These are phyloP conservation scores for Neurospora tetraspora DNA, from an alignment of 495 filamentous ascomycete genomes.

Conservation along the genomic window DNA sequence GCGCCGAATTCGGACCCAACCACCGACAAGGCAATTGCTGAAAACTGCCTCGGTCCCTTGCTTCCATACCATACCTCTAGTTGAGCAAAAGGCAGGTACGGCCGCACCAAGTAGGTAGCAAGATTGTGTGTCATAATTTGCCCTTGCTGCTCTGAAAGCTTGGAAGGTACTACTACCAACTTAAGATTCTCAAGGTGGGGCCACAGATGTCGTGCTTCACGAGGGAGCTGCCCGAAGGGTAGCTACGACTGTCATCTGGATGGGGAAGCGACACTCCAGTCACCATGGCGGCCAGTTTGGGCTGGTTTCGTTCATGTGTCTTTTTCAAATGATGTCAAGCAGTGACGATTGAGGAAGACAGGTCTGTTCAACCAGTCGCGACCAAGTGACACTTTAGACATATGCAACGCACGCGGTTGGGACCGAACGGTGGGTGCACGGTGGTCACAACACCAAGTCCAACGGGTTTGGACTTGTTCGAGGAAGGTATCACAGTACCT, in stretches of 20 bases:
- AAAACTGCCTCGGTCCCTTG: not conserved
- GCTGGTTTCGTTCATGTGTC: not conserved
- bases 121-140: not conserved
- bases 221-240: not conserved
- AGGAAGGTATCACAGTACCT: not conserved
- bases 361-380: not conserved
- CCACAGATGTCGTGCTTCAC: not conserved
- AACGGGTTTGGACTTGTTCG: not conserved
- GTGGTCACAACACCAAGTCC: not conserved
- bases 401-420: not conserved
- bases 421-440: not conserved
- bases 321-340: not conserved
- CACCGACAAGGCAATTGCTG: not conserved
- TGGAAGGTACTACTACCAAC: not conserved
- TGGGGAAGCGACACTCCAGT: not conserved
- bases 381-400: not conserved
- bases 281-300: not conserved
- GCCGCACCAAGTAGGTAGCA: not conserved
- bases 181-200: not conserved
- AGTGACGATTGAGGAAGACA: not conserved
- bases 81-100: not conserved
- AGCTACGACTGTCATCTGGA: not conserved
- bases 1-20: not conserved
- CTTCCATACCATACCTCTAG: not conserved
- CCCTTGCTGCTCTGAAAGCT: not conserved